These are phyloP conservation scores for Hyphodiscus hymeniophilus DNA, from an alignment of 495 filamentous ascomycete genomes.

Conservation along the genomic window DNA sequence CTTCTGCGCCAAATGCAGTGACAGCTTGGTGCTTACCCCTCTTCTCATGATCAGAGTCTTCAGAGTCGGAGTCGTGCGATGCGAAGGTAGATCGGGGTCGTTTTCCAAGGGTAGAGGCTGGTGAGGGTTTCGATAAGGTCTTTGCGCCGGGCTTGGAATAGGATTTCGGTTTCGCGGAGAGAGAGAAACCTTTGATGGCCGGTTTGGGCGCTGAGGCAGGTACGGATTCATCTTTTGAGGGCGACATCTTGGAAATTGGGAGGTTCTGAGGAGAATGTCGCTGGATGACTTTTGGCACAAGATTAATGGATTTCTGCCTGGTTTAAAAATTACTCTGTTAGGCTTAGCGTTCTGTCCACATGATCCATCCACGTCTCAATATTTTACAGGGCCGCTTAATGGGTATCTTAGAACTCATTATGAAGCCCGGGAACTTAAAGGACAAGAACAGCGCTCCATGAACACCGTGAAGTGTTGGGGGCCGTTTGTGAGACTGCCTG, in stretches of 20 bases:
- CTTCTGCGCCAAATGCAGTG: conserved; percentile 29
- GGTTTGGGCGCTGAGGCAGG: conserved; percentile 12
- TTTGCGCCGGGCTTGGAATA: too few species aligned
- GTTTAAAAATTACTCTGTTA: too few species aligned
- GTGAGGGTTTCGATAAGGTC: neutral
- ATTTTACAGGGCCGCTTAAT: too few species aligned
- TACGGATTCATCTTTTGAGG: conserved; percentile 9
- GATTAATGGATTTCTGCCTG: too few species aligned
- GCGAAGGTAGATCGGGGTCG: conserved; percentile 11
- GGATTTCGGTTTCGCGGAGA: conserved; percentile 4
- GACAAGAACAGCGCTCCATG: too few species aligned
- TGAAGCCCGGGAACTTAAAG: too few species aligned
- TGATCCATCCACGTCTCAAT: too few species aligned
- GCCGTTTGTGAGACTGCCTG: too few species aligned
- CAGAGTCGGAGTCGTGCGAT: conserved; percentile 10
- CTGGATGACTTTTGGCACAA: neutral
- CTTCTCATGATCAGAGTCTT: conserved; percentile 1
- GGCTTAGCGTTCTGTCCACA: too few species aligned
- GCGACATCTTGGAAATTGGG: conserved; percentile 9
- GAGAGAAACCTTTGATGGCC: conserved; percentile 21
- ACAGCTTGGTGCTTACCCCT: conserved; percentile 26
- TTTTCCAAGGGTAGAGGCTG: conserved; percentile 15
- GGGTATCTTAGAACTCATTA: too few species aligned
- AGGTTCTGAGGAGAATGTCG: neutral
- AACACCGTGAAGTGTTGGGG: too few species aligned